Evolutionary conservation across 2,329 filamentous ascomycete species (phyloP).

Genomic region (Pseudogymnoascus sp.): DNA sequence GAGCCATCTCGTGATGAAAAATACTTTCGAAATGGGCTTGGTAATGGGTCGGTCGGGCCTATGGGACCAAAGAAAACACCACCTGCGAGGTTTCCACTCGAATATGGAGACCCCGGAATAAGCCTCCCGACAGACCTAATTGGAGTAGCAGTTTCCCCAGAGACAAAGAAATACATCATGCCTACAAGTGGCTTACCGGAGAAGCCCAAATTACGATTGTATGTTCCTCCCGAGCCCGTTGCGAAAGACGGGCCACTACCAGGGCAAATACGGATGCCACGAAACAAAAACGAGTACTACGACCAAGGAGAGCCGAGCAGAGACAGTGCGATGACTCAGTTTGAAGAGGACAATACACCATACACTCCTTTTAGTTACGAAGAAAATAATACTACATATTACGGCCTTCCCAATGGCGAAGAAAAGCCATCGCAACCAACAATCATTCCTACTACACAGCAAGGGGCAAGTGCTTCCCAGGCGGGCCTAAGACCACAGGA

Average conservation of each 20-base stretch:
- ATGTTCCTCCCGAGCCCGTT: slow-evolving; percentile 19
- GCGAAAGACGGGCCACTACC: slow-evolving; percentile 13
- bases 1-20: slow-evolving; percentile 21
- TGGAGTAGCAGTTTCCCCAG: slow-evolving; percentile 26
- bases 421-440: not conserved
- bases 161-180: slow-evolving; percentile 12
- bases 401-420: not conserved
- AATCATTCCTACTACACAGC: not conserved
- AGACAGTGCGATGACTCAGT: slow-evolving; percentile 26
- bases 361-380: not conserved
- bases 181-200: slow-evolving; percentile 25
- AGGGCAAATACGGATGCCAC: not conserved
- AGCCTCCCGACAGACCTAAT: slow-evolving; percentile 25
- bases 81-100: slow-evolving; percentile 22
- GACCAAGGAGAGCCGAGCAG: slow-evolving; percentile 9
- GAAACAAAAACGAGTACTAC: not conserved
- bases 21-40: slow-evolving; percentile 15
- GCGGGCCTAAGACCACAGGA: not conserved
- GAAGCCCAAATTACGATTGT: slow-evolving; percentile 24
- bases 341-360: slow-evolving; percentile 24
- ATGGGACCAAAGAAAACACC: slow-evolving; percentile 18
- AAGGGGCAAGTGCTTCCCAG: not conserved
- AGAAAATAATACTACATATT: not conserved
- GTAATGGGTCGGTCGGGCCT: slow-evolving; percentile 17
- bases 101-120: slow-evolving; percentile 27